These are phyloP conservation scores for Dactylellina parvicollis DNA, from an alignment of 2,329 filamentous ascomycete species.

Conservation along the genomic window DNA sequence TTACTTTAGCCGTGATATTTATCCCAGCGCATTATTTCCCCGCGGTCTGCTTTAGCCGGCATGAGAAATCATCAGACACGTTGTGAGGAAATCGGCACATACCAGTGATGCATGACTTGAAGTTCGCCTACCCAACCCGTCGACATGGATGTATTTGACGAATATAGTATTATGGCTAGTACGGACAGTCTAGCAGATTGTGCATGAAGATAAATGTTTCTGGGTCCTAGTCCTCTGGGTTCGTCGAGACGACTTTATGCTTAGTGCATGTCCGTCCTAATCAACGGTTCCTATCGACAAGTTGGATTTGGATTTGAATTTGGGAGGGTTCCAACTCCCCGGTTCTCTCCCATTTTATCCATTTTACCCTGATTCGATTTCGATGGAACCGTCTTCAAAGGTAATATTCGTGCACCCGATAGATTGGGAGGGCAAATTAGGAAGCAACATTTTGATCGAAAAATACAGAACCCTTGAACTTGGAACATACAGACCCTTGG, in stretches of 20 bases:
- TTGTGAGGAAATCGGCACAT: constrained; percentile 19
- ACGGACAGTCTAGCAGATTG: no score
- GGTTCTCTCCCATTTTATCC: constrained; percentile 18
- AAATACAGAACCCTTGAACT: no score
- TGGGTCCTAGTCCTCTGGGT: no score
- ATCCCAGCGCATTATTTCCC: constrained; percentile 29
- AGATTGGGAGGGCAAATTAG: background rate
- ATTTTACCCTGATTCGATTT: constrained; percentile 23
- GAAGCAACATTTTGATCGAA: background rate
- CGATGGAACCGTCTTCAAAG: background rate
- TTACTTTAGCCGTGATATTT: constrained; percentile 25
- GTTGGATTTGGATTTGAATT: constrained; percentile 2
- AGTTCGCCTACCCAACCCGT: constrained; percentile 19
- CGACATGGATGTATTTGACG: no score
- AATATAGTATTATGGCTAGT: no score
- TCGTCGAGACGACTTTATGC: background rate
- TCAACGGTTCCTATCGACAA: background rate
- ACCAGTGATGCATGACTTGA: constrained; percentile 24
- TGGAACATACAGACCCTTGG: no score
- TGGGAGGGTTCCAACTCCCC: constrained; percentile 18
- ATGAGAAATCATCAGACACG: constrained; percentile 23
- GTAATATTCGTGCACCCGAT: background rate
- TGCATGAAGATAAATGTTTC: no score
- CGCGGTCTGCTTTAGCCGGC: constrained; percentile 51
- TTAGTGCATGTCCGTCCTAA: background rate